These are phyloP conservation scores for Lippia alba DNA, from an alignment of 305 asterid genomes.

Conservation along the genomic window DNA sequence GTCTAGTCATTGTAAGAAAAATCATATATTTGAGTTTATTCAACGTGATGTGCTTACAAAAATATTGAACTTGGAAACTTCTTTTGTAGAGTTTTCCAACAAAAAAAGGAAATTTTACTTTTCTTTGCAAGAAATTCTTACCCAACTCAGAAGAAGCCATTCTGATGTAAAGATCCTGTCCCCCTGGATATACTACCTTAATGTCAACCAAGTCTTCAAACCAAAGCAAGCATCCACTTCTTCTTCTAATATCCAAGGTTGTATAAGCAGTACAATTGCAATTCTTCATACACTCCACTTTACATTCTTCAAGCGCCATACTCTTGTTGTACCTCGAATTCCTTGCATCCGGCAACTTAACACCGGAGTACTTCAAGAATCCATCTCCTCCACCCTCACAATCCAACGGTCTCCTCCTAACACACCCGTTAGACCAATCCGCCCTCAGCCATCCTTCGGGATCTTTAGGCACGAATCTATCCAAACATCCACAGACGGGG, in stretches of 20 bases:
- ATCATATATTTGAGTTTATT: too few species aligned
- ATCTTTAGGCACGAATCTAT: conserved; percentile 28
- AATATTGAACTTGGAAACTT: neutral
- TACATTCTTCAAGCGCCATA: conserved; percentile 35
- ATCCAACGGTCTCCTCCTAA: conserved; percentile 35
- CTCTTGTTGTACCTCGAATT: conserved; percentile 29
- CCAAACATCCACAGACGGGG: conserved; percentile 21
- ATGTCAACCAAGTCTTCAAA: conserved; percentile 52
- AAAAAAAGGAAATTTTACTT: neutral
- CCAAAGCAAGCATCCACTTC: conserved; percentile 51
- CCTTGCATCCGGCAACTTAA: conserved; percentile 42
- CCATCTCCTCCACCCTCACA: conserved; percentile 37
- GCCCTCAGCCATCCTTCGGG: conserved; percentile 18
- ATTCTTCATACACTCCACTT: conserved; percentile 33
- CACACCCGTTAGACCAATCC: conserved; percentile 38
- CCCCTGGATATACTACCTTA: conserved; percentile 28
- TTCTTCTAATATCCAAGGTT: conserved; percentile 42
- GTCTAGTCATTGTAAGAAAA: too few species aligned
- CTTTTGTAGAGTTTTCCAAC: neutral
- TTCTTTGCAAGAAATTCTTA: conserved; percentile 5
- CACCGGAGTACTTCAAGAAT: conserved; percentile 36
- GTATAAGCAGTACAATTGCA: conserved; percentile 49
- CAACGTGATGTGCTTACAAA: neutral
- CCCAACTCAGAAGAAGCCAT: conserved; percentile 46
- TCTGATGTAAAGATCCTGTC: conserved; percentile 43